phyloP scores from a whole-genome alignment of 352 stramenopile genomes.

The Stramenopiles sp. region DNA sequence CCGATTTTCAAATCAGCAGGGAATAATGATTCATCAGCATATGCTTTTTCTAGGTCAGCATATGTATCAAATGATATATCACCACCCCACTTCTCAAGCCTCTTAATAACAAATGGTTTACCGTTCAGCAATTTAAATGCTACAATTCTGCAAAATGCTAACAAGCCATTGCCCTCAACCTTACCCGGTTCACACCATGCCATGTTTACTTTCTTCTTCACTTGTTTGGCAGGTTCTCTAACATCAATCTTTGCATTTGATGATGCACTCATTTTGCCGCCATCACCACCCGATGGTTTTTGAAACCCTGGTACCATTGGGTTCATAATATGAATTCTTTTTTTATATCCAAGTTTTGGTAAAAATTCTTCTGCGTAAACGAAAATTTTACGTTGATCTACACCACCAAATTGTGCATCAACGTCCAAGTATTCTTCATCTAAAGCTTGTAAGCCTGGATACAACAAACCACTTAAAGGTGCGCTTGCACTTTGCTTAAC shows the following conservation, averaged over 20 bases:
- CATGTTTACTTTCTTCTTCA: conserved; percentile 10
- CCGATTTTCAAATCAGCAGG: conserved; percentile 12
- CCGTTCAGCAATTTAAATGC: conserved; percentile 14
- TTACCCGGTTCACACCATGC: conserved; percentile 15
- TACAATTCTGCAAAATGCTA: conserved; percentile 13
- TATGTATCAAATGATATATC: conserved; percentile 10
- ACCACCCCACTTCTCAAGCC: conserved; percentile 13
- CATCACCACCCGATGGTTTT: too few species aligned
- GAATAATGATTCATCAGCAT: conserved; percentile 6
- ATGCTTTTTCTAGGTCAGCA: conserved; percentile 9
- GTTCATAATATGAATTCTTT: conserved; percentile 14
- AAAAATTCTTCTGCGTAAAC: conserved; percentile 16
- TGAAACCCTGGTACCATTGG: conserved; percentile 11
- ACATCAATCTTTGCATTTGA: conserved; percentile 16
- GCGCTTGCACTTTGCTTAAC: conserved; percentile 14
- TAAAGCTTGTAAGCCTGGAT: conserved; percentile 14
- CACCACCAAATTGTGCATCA: conserved; percentile 13
- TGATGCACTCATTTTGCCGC: conserved; percentile 14
- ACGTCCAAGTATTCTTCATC: conserved; percentile 13
- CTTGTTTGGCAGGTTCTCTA: conserved; percentile 8
- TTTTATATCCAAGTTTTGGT: conserved; percentile 12
- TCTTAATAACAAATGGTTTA: conserved; percentile 10
- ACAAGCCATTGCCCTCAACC: conserved; percentile 12
- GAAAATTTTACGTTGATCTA: conserved; percentile 15
- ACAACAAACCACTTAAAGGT: conserved; percentile 12